Base-by-base conservation (phyloP, 257 asterid genomes). In the Leonotis leonurus region DNA sequence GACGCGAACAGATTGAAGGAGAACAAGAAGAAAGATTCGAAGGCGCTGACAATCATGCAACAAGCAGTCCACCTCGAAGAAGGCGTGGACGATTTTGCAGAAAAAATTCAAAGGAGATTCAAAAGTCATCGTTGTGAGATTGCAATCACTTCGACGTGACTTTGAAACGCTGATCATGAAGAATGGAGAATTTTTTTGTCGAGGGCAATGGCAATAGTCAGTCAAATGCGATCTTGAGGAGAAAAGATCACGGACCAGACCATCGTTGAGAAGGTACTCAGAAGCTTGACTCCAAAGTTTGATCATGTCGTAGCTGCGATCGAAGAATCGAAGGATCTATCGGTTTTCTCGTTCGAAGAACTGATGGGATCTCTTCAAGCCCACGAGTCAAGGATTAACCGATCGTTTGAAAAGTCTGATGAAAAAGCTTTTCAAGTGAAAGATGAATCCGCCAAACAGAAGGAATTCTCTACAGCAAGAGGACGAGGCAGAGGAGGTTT, bases 251-350 rank as follows among this genome's bases (percentile, higher is more conserved):
- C 50, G 50, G 22, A 43, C 1, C 50, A 43, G 22, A 43, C 50
- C 27, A 20, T 46, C 13, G 27, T 20, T 46, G 29, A 46, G 3
- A 46, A 46, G 29, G 29, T 18, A 9, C 53, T 46, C 6, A 41
- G 60, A 22, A 53, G 44, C 45, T 55, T 63, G 25, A 54, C 70
- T 11, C n/a, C n/a, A n/a, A n/a, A n/a, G n/a, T n/a, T n/a, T n/a
- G n/a, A n/a, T n/a, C n/a, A n/a, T n/a, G n/a, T 3, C 9, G 30
- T 27, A 5, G 30, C 30, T 2, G 30, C 30, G 5, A 27, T 27
- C 5, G 30, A 27, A 27, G 30, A 27, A 27, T 27, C 30, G 30
- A 27, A 27, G 30, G 30, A 27, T 5, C 30, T 27, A 27, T 27
- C 30, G 30, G 30, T 27, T 27, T 5, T 27, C 5, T 2, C 30